Base-by-base conservation (phyloP, 2,329 filamentous ascomycete species). In the Xylaria sp. region DNA sequence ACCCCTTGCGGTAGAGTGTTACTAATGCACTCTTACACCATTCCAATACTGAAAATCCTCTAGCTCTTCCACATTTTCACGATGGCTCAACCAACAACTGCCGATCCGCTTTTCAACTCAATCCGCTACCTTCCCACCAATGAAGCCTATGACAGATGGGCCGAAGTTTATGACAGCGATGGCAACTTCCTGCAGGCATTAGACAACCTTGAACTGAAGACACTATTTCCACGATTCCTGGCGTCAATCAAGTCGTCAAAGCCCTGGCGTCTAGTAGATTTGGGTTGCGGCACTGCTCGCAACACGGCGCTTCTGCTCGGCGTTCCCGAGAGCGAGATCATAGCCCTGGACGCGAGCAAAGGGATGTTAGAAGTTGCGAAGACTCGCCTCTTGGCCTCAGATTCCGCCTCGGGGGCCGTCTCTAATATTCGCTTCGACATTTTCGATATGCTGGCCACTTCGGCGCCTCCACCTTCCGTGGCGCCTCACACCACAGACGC, bases 111-210 rank as follows among this genome's bases (percentile, higher is more conserved):
- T 4, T 71, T 63, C 50, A 65, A 63, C 5, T 65, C 71, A 2
- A 66, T 79, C 77, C 76, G 74, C 60, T 78, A 80, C 60, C 68
- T 79, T 1, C 76, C 78, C 32, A 80, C 78, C 4, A 75, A 72
- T 9, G 74, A 78, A 42, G 77, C 78, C 21, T 80, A 80, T 68
- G 76, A 80, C 40, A 74, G 72, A 63, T 80, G 78, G 78, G 76
- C 78, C 9, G 37, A 71, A 68, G 81, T 89, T 51, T 92, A 91
- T 79, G 89, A 92, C 78, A 86, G 82, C 37, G 89, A 92, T 71
- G 87, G 86, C 37, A 92, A 91, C 75, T 89, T 91, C 76, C 82
- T 92, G 0, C 89, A 91, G 79, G 83, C 85, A 1, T 83, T 91
- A 21, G 90, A 92, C 75, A 86, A 87, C 47, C 71, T 84, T 16